Evolutionary conservation across 1,284 basidiomycete genomes (phyloP).

Genomic region (Leccinum pachyderme): DNA sequence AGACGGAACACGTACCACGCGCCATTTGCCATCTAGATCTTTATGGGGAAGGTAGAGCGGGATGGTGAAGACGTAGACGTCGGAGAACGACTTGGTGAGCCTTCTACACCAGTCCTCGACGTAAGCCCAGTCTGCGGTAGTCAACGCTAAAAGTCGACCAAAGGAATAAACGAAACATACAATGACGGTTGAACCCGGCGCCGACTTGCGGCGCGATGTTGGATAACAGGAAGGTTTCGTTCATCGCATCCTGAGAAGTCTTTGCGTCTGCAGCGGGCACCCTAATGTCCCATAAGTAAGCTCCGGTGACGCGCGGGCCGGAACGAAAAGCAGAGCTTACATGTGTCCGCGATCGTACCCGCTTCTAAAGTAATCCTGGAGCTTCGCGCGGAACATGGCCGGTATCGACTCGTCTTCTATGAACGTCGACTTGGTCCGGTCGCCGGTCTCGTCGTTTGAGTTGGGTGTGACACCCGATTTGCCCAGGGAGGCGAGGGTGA

Average conservation of each 20-base stretch:
- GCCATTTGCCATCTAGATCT: slow-evolving; percentile 88
- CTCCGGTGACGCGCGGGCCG: background rate
- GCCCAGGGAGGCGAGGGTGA: slow-evolving; percentile 75
- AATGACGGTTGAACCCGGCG: slow-evolving; percentile 96
- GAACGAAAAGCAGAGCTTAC: slow-evolving; percentile 43
- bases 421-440: slow-evolving; percentile 82
- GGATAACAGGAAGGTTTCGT: slow-evolving; percentile 93
- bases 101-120: slow-evolving; percentile 94
- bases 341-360: slow-evolving; percentile 99
- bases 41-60: slow-evolving; percentile 93
- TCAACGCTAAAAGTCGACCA: background rate
- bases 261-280: slow-evolving; percentile 98
- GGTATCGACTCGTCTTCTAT: slow-evolving; percentile 84
- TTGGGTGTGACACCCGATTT: slow-evolving; percentile 40
- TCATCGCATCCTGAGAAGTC: slow-evolving; percentile 87
- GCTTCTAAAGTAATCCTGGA: slow-evolving; percentile 90
- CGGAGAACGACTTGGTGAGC: slow-evolving; percentile 82
- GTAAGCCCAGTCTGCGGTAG: slow-evolving; percentile 85
- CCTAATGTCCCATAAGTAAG: slow-evolving; percentile 42
- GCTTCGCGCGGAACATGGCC: slow-evolving; percentile 75
- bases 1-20: slow-evolving; percentile 65
- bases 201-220: slow-evolving; percentile 93
- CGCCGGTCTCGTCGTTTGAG: slow-evolving; percentile 45
- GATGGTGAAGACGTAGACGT: slow-evolving; percentile 97
- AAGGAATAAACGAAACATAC: slow-evolving; percentile 44